Percentiles rank a stretch among this genome's conserved stretches.
Evolutionary conservation across 2,329 filamentous ascomycete genomes (phyloP).

Genomic region (Penicillium sp.): DNA sequence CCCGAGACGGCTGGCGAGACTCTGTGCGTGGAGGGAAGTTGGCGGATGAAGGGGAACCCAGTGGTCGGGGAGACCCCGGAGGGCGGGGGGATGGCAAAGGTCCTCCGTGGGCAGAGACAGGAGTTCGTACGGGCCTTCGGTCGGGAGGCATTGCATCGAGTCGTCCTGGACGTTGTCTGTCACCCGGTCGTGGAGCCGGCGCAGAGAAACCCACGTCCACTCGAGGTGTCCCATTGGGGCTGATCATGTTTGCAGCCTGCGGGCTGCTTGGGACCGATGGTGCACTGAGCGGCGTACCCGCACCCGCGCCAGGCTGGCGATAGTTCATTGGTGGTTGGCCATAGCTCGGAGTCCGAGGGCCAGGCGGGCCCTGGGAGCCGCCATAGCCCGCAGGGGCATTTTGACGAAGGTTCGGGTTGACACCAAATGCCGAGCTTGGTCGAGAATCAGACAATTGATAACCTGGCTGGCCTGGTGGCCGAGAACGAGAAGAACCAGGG

Average conservation of each 20-base stretch:
- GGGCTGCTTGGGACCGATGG: conserved; percentile 30
- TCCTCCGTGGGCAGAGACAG: conserved; percentile 24
- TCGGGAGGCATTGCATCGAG: conserved; percentile 28
- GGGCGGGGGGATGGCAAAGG: conserved; percentile 17
- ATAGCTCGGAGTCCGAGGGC: conserved; percentile 29
- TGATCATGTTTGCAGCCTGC: conserved; percentile 22
- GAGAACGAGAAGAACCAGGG: conserved; percentile 31
- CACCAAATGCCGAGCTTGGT: conserved; percentile 46
- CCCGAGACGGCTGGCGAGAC: conserved; percentile 28
- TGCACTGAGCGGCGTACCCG: conserved; percentile 30
- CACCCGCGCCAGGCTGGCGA: conserved; percentile 31
- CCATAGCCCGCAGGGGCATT: conserved; percentile 34
- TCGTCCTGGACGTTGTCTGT: conserved; percentile 31
- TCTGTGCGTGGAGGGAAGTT: conserved; percentile 33
- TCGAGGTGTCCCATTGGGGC: conserved; percentile 32
- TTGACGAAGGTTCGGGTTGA: conserved; percentile 47
- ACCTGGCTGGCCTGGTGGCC: conserved; percentile 29
- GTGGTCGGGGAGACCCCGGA: conserved; percentile 24
- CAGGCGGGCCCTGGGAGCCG: conserved; percentile 14
- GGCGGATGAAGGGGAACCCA: conserved; percentile 30
- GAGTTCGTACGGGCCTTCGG: conserved; percentile 31
- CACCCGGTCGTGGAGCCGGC: conserved; percentile 39
- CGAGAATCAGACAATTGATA: conserved; percentile 39
- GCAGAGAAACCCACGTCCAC: conserved; percentile 48
- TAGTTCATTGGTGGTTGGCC: conserved; percentile 29